These are phyloP conservation scores for Talaromyces rugulosus DNA, from an alignment of 2,329 filamentous ascomycete genomes.

Conservation along the genomic window DNA sequence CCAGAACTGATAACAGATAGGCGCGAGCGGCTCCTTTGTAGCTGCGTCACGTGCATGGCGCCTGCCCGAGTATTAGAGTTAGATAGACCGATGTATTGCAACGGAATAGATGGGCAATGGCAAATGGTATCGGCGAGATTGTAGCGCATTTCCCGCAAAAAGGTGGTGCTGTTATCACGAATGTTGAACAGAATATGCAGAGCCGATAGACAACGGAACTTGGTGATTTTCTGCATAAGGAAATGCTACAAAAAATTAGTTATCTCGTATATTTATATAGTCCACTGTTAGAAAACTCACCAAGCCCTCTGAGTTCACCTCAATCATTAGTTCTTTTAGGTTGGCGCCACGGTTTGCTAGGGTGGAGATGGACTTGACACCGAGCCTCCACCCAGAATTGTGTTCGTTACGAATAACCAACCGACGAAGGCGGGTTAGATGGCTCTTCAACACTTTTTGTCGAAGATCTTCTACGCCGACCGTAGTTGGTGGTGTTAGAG, in stretches of 20 bases:
- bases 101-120: conserved; percentile 15
- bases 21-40: background rate
- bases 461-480: conserved; percentile 57
- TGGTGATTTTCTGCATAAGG: conserved; percentile 18
- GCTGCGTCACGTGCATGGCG: conserved; percentile 2
- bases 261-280: background rate
- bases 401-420: conserved; percentile 59
- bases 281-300: conserved; percentile 14
- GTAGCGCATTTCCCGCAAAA: conserved; percentile 17
- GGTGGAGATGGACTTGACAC: conserved; percentile 13
- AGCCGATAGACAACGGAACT: conserved; percentile 18
- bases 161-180: conserved; percentile 11
- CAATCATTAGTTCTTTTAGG: conserved; percentile 20
- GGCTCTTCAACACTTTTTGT: conserved; percentile 54
- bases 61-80: conserved; percentile 12
- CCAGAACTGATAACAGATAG: background rate
- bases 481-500: conserved; percentile 49
- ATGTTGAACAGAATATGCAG: conserved; percentile 20
- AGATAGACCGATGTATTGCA: conserved; percentile 22
- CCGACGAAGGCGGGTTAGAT: conserved; percentile 51
- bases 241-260: conserved; percentile 14
- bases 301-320: conserved; percentile 17
- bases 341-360: conserved; percentile 15
- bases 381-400: conserved; percentile 51
- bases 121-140: conserved; percentile 19